Base-by-base conservation (phyloP, 78 protist species). In the Speleostelium caveatum region DNA sequence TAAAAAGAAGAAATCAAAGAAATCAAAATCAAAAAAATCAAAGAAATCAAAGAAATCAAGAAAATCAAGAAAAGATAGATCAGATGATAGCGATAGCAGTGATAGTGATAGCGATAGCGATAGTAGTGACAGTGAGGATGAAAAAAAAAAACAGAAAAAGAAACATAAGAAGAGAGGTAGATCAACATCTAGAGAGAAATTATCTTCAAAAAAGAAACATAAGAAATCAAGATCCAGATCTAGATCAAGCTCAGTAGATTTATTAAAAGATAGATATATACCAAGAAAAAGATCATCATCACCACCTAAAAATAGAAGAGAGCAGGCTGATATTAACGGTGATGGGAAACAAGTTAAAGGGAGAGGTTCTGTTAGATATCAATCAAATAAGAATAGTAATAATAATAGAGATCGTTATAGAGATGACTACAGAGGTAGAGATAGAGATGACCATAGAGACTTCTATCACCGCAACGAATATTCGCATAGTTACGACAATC, bases 201-300 rank as follows among this genome's bases (percentile, higher is more conserved):
- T 10, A 45, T 14, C n/a, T 14, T 45, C 53, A 45, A 42, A 33
- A 60, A 58, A 63, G 60, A 58, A 16, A 12, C 76, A 30, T 59
- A n/a, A 68, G 10, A 24, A 32, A 19, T 28, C 28, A 36, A 67
- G 90, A 67, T 59, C 62, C 19, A 58, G 90, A 17, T 83, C 90
- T 21, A 83, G 90, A 69, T 49, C 67, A 49, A 35, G 73, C 33
- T 83, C 90, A 19, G 71, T 83, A 12, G 90, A 83, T 58, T 49
- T 51, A 32, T 51, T 67, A 51, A 83, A 14, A 45, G 90, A 83
- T 69, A 77, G 87, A 66, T 65, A 77, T 65, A 77, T 17, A 33
- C 75, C 65, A 33, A 0, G n/a, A 45, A 49, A 28, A n/a, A 53
- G 24, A 53, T 53, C 72, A 61, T 14, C 35, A 0, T 26, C 41